Base-by-base conservation (phyloP, 2,329 filamentous ascomycete genomes). In the Davidsoniella eucalypti region DNA sequence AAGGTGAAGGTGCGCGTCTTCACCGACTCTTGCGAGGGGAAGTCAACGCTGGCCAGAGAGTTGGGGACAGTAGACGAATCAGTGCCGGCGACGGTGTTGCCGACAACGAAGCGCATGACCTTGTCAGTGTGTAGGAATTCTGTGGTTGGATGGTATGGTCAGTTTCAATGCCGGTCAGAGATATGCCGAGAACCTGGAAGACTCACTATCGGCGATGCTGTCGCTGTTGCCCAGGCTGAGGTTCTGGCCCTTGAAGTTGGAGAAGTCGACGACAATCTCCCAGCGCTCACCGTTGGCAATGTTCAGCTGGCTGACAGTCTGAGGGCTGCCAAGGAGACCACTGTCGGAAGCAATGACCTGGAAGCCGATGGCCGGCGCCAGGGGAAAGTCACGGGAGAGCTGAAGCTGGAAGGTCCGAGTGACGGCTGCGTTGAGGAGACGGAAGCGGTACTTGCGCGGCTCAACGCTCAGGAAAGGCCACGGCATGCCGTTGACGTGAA, bases 381-480 rank as follows among this genome's bases (percentile, higher is more conserved):
- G 18, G 38, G 60, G 62, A 25, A 60, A 58, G 18, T 64, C 63
- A 29, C 58, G 56, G 16, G 57, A 64, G 41, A 75, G 67, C 56
- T 69, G 73, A 7, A 77, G 60, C 14, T 65, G 60, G 52, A 71
- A 76, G 14, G 66, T 65, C 44, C 69, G 60, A 23, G 65, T 69
- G 47, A 73, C 57, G n/a, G 69, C 65, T 9, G 68, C 67, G 58
- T 77, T 68, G 23, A 75, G 65, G 50, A 77, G 57, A 2, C 75
- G 64, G 55, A 79, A 69, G 17, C 74, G 71, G 59, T 79, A 78
- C 58, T 77, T 78, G 57, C 75, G 68, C 5, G 72, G 73, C 59
- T 79, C 70, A 3, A 78, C 74, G n/a, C 68, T 65, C 8, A 76
- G 56, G 54, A 66, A 77, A 2, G 75, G 75, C 75, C 75, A 79